These are phyloP conservation scores for Ophiosphaerella korrae DNA, from an alignment of 2,329 filamentous ascomycete species.

Conservation along the genomic window DNA sequence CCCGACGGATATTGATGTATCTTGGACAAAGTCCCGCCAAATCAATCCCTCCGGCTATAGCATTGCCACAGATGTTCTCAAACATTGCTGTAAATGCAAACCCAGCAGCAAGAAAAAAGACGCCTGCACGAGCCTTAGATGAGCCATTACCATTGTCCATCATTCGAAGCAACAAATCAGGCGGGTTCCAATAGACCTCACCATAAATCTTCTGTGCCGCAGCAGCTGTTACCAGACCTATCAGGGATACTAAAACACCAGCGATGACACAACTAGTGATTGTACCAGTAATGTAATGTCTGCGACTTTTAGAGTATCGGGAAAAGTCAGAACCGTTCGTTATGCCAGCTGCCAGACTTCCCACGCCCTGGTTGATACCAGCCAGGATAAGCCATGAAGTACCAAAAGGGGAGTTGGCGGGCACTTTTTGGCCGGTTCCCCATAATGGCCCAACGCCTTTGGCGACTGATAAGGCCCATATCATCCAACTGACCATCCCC, in stretches of 20 bases:
- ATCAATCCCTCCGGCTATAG: constrained; percentile 44
- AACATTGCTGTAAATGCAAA: constrained; percentile 49
- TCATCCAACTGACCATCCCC: constrained; percentile 55
- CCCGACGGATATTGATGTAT: constrained; percentile 43
- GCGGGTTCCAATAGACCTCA: constrained; percentile 48
- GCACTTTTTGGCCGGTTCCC: constrained; percentile 44
- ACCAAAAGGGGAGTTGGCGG: constrained; percentile 45
- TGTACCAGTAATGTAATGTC: constrained; percentile 48
- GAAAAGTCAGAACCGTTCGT: constrained; percentile 54
- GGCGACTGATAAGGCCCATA: constrained; percentile 54
- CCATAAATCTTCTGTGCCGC: constrained; percentile 46
- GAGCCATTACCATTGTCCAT: constrained; percentile 53
- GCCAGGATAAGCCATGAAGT: constrained; percentile 54
- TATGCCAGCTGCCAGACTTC: constrained; percentile 49
- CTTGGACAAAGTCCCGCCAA: constrained; percentile 41
- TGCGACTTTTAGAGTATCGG: constrained; percentile 47
- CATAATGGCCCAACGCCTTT: constrained; percentile 54
- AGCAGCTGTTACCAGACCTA: constrained; percentile 51
- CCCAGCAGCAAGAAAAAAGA: constrained; percentile 45
- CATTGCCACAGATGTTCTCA: constrained; percentile 48
- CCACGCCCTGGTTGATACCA: constrained; percentile 52
- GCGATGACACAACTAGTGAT: constrained; percentile 49
- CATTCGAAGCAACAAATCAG: constrained; percentile 53
- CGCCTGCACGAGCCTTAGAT: constrained; percentile 40
- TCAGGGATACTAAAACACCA: constrained; percentile 49